Evolutionary conservation across 2,329 filamentous ascomycete genomes (phyloP), one percentile per base, ranked within the genome.

Genomic region (Colletotrichum orbiculare): DNA sequence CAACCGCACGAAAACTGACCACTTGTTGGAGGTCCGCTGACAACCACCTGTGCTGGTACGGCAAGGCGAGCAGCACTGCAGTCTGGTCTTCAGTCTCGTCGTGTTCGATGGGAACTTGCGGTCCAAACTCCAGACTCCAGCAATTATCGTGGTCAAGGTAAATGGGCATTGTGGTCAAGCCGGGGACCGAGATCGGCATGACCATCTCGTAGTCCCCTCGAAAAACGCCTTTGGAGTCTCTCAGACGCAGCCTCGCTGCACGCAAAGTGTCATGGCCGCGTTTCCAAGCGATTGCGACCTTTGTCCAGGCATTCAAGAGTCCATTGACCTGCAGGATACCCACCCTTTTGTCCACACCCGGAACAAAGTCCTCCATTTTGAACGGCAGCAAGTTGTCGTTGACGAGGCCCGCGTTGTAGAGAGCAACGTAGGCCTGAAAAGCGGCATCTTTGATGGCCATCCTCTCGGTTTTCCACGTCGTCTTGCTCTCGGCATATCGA

Each of bases 361-460:
- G 71, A 4, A 75, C 67, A 8, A 77, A 69, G n/a, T 81, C 79
- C 2, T 81, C 74, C 9, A 79, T 76, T 58, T 75, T 76, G 12
- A 84, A 78, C 8, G 95, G 95, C 45, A 97, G 81, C 0, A 97
- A 77, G 70, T 97, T 84, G 12, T 96, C 87, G 67, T 92, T 94
- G 1, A 98, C 77, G 6, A 97, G 79, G 0, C 91, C 90, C 34
- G 86, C 89, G 8, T 85, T 70, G 72, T 95, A 89, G 0, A 98
- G 81, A 6, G 82, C 82, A 25, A 86, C 77, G 72, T 94, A 97
- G 1, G 94, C 92, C 71, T 92, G 87, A 67, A 97, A 96, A 0
- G 93, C 91, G 1, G 91, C 93, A 75, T 97, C 95, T 72, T 91
- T 93, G 69, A 83, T 88, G 0, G 94, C 93, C 69, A 87, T 88